phyloP scores from a whole-genome alignment of 2,329 filamentous ascomycete genomes.

The Fusarium tupiense region DNA sequence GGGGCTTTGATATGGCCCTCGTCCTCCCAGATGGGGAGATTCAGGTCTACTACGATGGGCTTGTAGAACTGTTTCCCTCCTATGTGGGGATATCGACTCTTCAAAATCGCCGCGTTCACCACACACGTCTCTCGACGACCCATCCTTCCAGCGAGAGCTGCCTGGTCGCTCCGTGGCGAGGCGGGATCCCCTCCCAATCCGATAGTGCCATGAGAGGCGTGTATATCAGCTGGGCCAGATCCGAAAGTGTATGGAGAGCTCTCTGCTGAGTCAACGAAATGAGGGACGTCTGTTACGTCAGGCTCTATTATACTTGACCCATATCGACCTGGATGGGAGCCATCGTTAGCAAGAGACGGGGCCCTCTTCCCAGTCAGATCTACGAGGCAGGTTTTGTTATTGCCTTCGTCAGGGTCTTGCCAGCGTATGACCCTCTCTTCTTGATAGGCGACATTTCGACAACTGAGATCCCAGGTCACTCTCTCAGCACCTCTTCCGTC shows the following conservation, averaged over 20 bases:
- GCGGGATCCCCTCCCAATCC: conserved; percentile 54
- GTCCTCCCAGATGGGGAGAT: conserved; percentile 66
- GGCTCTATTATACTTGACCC: conserved; percentile 1
- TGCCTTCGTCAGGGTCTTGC: conserved; percentile 66
- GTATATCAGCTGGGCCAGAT: conserved; percentile 30
- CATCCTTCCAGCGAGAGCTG: conserved; percentile 53
- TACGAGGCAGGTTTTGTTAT: conserved; percentile 69
- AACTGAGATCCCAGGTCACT: conserved; percentile 66
- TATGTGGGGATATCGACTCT: conserved; percentile 70
- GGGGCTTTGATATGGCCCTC: neutral
- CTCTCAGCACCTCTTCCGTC: conserved; percentile 71
- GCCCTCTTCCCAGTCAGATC: conserved; percentile 63
- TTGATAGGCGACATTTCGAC: conserved; percentile 53
- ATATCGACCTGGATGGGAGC: conserved; percentile 43
- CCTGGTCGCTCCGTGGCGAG: conserved; percentile 54
- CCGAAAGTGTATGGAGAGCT: conserved; percentile 16
- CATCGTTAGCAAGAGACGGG: conserved; percentile 58
- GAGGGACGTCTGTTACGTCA: neutral
- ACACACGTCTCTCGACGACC: conserved; percentile 76
- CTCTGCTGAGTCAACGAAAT: neutral
- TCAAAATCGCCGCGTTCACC: conserved; percentile 82
- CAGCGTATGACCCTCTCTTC: conserved; percentile 60
- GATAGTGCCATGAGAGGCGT: conserved; percentile 37
- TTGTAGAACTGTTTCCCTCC: conserved; percentile 76
- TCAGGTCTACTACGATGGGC: conserved; percentile 84